These are phyloP conservation scores for Epichloe glyceriae DNA, from an alignment of 2,329 filamentous ascomycete genomes.

Conservation along the genomic window DNA sequence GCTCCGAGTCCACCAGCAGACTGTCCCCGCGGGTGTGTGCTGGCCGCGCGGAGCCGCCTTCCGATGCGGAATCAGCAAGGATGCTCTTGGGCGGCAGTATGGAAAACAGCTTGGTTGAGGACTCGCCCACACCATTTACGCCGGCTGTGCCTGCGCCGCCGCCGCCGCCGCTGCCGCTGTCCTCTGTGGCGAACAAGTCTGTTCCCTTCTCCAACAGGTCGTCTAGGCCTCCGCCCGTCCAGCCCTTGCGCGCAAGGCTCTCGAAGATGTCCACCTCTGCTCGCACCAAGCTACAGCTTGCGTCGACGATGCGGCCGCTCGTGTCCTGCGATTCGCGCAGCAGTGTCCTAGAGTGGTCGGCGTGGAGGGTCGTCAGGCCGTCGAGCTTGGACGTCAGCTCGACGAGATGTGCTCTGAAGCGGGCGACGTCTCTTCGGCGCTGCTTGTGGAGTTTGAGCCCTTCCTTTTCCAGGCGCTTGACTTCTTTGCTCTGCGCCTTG, in stretches of 20 bases:
- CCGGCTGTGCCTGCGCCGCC: background rate
- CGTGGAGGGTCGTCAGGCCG: constrained; percentile 47
- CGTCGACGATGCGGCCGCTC: constrained; percentile 48
- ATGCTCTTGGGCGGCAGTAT: constrained; percentile 53
- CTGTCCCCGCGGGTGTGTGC: constrained; percentile 38
- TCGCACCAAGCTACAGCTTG: constrained; percentile 50
- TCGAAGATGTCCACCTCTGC: constrained; percentile 61
- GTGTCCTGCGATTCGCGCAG: constrained; percentile 53
- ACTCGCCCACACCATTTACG: constrained; percentile 16
- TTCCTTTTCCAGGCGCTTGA: constrained; percentile 51
- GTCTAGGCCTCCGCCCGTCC: constrained; percentile 53
- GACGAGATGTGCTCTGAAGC: constrained; percentile 50
- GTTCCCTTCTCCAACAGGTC: constrained; percentile 51
- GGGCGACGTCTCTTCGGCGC: constrained; percentile 45
- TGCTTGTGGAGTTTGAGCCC: constrained; percentile 49
- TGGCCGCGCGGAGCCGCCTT: constrained; percentile 17
- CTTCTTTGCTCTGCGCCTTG: constrained; percentile 43
- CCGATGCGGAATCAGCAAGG: constrained; percentile 37
- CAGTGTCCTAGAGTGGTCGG: constrained; percentile 44
- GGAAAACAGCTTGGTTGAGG: constrained; percentile 43
- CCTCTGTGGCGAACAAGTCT: constrained; percentile 43
- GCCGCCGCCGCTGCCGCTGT: constrained; percentile 13
- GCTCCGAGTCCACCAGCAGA: constrained; percentile 36
- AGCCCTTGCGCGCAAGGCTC: constrained; percentile 51
- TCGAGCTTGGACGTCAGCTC: constrained; percentile 50